Base-by-base conservation (phyloP, 331 rosid genomes). In the Quercus tomentella region DNA sequence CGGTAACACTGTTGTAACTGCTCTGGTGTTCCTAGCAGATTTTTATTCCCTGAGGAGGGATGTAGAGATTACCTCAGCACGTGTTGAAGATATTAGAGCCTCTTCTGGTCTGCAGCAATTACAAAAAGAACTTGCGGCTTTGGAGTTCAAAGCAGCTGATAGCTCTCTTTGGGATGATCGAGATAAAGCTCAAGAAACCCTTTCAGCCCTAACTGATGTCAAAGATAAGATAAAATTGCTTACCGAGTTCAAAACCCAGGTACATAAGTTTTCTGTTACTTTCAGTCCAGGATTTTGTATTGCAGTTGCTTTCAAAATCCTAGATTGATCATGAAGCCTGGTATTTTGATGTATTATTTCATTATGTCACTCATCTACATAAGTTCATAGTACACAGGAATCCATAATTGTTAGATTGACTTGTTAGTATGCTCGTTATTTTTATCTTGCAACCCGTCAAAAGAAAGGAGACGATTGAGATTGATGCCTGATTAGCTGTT, bases 191-290 rank as follows among this genome's bases (percentile, higher is more conserved):
- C 97, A 95, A 82, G 83, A 90, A 81, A 85, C 83, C 79, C 97
- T 95, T 68, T 79, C 74, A 37, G 86, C 92, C 26, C 81, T 92
- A 75, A 86, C 93, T 56, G 98, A 94, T 74, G 88, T 89, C 81
- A 94, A 92, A 85, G 98, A 94, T 61, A 93, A 84, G 87, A 87
- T 92, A 10, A 92, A 87, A 68, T 74, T 90, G 90, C 97, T 94
- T 75, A 52, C 84, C 14, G 92, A 90, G 49, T 89, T 90, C 79
- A 89, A 92, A 87, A 74, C 89, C 45, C 97, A 91, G 97, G 98
- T 94, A 56, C 71, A 28, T 78, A 70, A 56, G 30, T 76, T 54
- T 58, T 56, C 61, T 74, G 33, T 61, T 43, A 26, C 17, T 70
- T 72, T 65, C 45, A 23, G 45, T 56, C 65, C 15, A 51, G 28